Evolutionary conservation across 371 early-diverging fungal species (phyloP).

Genomic region (Apophysomyces variabilis): DNA sequence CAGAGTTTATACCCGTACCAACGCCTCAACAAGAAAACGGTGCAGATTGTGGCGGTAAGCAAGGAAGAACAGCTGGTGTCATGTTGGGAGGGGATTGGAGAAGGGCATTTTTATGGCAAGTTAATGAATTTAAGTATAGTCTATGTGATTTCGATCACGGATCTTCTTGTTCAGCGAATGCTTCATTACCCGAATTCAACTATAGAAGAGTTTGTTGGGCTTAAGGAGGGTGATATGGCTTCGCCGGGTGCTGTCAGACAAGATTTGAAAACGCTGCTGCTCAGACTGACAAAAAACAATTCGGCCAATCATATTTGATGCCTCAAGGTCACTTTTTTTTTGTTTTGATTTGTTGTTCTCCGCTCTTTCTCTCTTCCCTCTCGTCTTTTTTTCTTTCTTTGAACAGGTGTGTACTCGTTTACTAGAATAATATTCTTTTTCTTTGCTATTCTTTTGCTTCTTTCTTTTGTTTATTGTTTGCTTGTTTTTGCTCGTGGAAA

Average conservation of each 20-base stretch:
- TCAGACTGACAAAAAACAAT: background rate
- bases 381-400: constrained; percentile 25
- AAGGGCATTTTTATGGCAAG: too few species aligned
- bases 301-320: constrained; percentile 20
- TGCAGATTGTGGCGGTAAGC: constrained; percentile 55
- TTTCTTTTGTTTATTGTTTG: background rate
- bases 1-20: constrained; percentile 33
- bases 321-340: constrained; percentile 14
- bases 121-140: constrained; percentile 17
- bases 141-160: constrained; percentile 44
- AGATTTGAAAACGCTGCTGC: constrained; percentile 14
- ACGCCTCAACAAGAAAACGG: constrained; percentile 56
- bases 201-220: constrained; percentile 22
- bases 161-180: constrained; percentile 33
- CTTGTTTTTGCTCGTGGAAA: background rate
- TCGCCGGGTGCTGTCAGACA: constrained; percentile 19
- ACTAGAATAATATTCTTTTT: background rate
- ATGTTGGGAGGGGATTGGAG: too few species aligned
- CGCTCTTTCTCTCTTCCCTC: constrained; percentile 13
- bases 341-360: constrained; percentile 21
- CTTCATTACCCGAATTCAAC: constrained; percentile 15
- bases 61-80: too few species aligned
- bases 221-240: constrained; percentile 16
- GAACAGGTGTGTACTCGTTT: constrained; percentile 27
- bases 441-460: constrained; percentile 2